A percentile compares a stretch with the other conserved stretches of the same genome.
phyloP scores from a whole-genome alignment of 1,284 basidiomycete genomes.

The Cryptococcus sp. region DNA sequence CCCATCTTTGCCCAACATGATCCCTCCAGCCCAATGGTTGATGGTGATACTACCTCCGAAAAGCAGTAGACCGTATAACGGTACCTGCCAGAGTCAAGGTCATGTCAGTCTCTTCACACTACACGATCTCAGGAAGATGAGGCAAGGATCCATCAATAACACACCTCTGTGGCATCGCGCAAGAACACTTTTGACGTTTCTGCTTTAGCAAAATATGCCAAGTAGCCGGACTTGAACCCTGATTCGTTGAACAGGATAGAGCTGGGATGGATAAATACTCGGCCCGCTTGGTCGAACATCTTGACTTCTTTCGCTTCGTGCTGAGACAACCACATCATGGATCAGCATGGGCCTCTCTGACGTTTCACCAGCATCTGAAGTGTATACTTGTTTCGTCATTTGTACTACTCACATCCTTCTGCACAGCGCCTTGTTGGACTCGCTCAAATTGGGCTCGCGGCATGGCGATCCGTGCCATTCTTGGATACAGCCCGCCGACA shows the following conservation, averaged over 20 bases:
- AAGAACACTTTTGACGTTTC: constrained; percentile 84
- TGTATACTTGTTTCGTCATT: neutral
- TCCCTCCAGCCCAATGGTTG: constrained; percentile 73
- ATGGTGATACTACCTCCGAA: constrained; percentile 80
- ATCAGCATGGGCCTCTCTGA: neutral
- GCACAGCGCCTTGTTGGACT: constrained; percentile 74
- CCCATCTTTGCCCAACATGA: constrained; percentile 63
- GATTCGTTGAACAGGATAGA: constrained; percentile 75
- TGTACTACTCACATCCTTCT: constrained; percentile 61
- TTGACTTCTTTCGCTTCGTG: constrained; percentile 79
- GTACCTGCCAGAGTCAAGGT: constrained; percentile 59
- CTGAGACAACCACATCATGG: constrained; percentile 8
- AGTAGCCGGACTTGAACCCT: constrained; percentile 73
- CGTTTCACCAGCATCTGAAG: too few species aligned
- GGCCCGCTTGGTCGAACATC: constrained; percentile 63
- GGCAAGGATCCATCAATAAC: constrained; percentile 15
- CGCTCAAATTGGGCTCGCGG: constrained; percentile 79
- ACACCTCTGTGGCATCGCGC: constrained; percentile 82
- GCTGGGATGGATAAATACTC: constrained; percentile 67
- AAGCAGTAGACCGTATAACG: constrained; percentile 77
- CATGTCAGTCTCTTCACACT: too few species aligned
- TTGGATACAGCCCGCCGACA: constrained; percentile 79
- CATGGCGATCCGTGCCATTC: constrained; percentile 71
- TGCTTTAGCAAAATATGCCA: constrained; percentile 80
- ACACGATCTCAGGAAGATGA: too few species aligned